Percentiles rank a stretch among this genome's conserved stretches.
Conservation (phyloP, 176 grass and related monocot genomes). For the Oryza coarctata region DNA sequence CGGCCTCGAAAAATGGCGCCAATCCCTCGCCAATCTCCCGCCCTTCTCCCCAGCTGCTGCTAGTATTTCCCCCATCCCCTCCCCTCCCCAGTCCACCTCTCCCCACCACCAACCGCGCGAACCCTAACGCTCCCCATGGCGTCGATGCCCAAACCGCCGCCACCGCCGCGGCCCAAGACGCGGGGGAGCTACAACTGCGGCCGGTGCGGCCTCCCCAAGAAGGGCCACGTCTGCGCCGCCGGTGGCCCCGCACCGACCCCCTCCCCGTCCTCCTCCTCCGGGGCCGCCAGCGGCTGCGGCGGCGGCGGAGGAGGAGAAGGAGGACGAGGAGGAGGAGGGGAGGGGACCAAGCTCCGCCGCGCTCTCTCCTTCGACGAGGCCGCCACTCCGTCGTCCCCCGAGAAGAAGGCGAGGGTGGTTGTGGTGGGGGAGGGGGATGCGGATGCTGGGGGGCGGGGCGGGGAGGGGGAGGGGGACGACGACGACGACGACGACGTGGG, state of each 20-base stretch:
- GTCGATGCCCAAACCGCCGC: constrained; percentile 34
- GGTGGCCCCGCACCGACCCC: constrained; percentile 25
- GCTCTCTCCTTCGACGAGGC: constrained; percentile 60
- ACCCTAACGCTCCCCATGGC: constrained; percentile 33
- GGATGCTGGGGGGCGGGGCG: background rate
- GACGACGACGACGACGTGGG: background rate
- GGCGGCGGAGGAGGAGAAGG: background rate
- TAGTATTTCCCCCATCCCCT: constrained; percentile 17
- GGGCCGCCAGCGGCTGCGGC: background rate
- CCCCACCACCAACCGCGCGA: constrained; percentile 18
- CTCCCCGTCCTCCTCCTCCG: constrained; percentile 31
- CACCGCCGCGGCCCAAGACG: constrained; percentile 51
- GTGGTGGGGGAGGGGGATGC: background rate
- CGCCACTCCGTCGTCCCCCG: constrained; percentile 25
- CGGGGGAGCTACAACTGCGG: constrained; percentile 98
- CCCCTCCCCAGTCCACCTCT: too few relatives aligned
- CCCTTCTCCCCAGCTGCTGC: background rate
- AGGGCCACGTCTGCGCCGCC: constrained; percentile 77
- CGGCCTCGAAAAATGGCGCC: constrained; percentile 49
- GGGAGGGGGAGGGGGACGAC: background rate
- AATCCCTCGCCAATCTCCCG: constrained; percentile 26
- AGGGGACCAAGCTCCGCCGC: constrained; percentile 40
- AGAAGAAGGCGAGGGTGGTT: constrained; percentile 31
- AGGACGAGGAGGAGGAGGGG: background rate
- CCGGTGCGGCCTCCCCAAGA: constrained; percentile 87